Base-by-base conservation (phyloP, 2,329 filamentous ascomycete species). In the Gnomoniopsis sp. region DNA sequence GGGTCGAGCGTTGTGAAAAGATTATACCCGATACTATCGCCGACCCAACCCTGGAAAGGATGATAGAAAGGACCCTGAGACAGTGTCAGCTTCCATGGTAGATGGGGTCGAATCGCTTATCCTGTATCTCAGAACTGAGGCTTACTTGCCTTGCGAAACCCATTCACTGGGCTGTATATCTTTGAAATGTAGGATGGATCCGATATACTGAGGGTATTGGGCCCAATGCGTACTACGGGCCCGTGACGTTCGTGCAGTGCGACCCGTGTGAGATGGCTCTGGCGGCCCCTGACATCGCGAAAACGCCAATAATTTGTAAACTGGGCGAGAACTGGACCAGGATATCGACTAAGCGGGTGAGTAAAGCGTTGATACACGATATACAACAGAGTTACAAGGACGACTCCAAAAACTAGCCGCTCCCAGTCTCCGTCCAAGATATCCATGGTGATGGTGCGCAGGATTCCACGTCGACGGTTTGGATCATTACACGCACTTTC, bases 1-100 rank as follows among this genome's bases (percentile, higher is more conserved):
- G 55, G 36, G 41, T 26, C 52, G 22, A 53, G 33, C 10, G 53
- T 60, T n/a, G 53, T 56, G 38, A 60, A 60, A 21, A 57, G 53
- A 8, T 47, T 60, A 14, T 47, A 48, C 15, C 55, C 46, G 30
- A 59, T 50, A 19, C 46, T 59, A n/a, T 47, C 52, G 17, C 41
- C 26, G 21, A 52, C 55, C 15, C 44, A 56, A 43, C 52, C 49
- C 22, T 60, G 46, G 22, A 48, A 48, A 21, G 55, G 53, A 19
- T 34, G 54, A 17, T 57, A 57, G 38, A 57, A 54, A 11, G 8
- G 43, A 46, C 8, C 14, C 33, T 10, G 33, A 36, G 33, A 7
- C 33, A 36, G 33, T 36, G 8, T 36, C 33, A 36, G 33, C 30
- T 33, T 48, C 22, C n/a, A n/a, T n/a, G n/a, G n/a, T n/a, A n/a